A percentile compares a stretch with the other conserved stretches of the same genome.
These are phyloP conservation scores for Aulographum hederae DNA, from an alignment of 2,329 filamentous ascomycete genomes.

Conservation along the genomic window DNA sequence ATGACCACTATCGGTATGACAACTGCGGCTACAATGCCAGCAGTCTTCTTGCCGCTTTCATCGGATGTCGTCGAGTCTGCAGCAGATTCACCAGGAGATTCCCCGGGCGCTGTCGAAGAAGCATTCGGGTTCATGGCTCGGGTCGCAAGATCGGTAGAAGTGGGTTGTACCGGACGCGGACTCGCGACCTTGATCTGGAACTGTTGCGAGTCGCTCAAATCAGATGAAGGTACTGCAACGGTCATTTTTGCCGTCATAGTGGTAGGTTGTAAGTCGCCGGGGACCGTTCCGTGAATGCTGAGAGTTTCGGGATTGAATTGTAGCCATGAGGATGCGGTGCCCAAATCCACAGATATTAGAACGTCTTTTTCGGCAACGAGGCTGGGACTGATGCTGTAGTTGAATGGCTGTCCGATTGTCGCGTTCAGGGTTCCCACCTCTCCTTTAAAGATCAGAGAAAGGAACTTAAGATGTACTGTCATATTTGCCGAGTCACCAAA, in stretches of 20 bases:
- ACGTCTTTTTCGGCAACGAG: constrained; percentile 23
- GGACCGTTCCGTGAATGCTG: constrained; percentile 30
- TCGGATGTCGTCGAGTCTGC: too few species aligned
- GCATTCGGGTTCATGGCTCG: background rate
- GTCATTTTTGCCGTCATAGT: background rate
- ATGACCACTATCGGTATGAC: background rate
- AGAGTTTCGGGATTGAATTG: constrained; percentile 25
- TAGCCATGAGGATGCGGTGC: constrained; percentile 27
- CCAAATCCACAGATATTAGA: constrained; percentile 25
- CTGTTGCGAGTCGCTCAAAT: too few species aligned
- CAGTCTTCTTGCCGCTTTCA: background rate
- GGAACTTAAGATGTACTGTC: constrained; percentile 29
- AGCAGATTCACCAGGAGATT: too few species aligned
- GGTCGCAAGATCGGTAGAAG: background rate
- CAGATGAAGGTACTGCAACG: too few species aligned
- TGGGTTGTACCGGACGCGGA: background rate
- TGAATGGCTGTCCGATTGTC: constrained; percentile 30
- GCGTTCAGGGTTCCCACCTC: constrained; percentile 27
- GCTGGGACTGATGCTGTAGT: constrained; percentile 25
- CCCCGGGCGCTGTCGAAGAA: background rate
- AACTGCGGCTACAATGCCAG: background rate
- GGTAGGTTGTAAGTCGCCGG: constrained; percentile 9
- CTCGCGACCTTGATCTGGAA: background rate
- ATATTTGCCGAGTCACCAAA: constrained; percentile 40
- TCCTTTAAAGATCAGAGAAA: constrained; percentile 22